phyloP scores from a whole-genome alignment of 176 grass and related monocot species.

The Oryza meridionalis region DNA sequence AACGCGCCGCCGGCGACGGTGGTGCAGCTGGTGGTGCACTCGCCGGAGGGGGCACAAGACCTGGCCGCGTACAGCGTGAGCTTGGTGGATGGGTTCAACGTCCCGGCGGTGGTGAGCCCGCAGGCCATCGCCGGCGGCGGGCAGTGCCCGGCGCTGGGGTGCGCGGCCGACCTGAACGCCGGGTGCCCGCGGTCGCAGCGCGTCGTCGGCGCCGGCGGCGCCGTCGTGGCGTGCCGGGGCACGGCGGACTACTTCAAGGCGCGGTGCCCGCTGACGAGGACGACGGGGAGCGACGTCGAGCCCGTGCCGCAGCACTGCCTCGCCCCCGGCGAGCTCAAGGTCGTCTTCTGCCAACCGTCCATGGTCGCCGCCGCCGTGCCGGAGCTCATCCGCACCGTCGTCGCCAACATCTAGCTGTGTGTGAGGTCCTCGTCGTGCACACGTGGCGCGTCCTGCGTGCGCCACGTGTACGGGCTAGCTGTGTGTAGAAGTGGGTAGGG shows the following conservation, averaged over 20 bases:
- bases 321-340: constrained; percentile 49
- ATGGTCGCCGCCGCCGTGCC: constrained; percentile 20
- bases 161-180: constrained; percentile 30
- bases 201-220: background rate
- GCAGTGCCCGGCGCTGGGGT: constrained; percentile 48
- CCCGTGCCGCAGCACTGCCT: constrained; percentile 44
- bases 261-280: constrained; percentile 45
- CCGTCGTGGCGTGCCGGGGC: constrained; percentile 29
- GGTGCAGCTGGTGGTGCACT: constrained; percentile 44
- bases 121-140: constrained; percentile 31
- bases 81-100: constrained; percentile 52
- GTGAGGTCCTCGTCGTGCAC: no score
- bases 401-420: constrained; percentile 13
- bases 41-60: background rate
- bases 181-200: background rate
- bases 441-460: no score
- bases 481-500: no score
- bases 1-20: constrained; percentile 1
- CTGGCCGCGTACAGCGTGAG: constrained; percentile 51
- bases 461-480: no score
- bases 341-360: constrained; percentile 56
- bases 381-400: constrained; percentile 22
- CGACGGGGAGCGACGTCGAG: constrained; percentile 33
- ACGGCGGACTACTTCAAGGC: constrained; percentile 27
- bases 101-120: constrained; percentile 46